Percentiles rank a stretch among this genome's conserved stretches.
These are phyloP conservation scores for Magnolia changhungtana DNA, from an alignment of 164 flowering plant species.

Conservation along the genomic window DNA sequence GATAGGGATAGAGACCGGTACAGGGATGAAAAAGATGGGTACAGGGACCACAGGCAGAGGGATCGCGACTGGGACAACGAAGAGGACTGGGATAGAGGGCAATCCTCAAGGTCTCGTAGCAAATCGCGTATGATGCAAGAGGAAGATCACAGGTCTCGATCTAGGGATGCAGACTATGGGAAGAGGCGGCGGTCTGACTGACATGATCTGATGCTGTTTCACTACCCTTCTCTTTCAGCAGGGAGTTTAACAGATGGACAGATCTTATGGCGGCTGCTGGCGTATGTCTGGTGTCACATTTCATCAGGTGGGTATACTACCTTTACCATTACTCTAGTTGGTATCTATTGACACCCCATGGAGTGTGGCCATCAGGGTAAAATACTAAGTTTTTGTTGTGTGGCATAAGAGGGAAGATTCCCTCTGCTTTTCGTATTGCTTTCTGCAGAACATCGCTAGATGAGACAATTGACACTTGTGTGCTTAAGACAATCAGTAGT, in stretches of 20 bases:
- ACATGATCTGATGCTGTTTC: slow-evolving; percentile 15
- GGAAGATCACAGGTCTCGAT: slow-evolving; percentile 64
- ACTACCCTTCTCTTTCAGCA: slow-evolving; percentile 12
- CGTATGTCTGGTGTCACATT: background rate
- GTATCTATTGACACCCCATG: slow-evolving; percentile 13
- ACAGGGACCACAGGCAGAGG: slow-evolving; percentile 36
- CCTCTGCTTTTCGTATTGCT: slow-evolving; percentile 25
- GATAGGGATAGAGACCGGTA: slow-evolving; percentile 39
- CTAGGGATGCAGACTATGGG: slow-evolving; percentile 81
- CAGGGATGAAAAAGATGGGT: slow-evolving; percentile 25
- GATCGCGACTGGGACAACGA: slow-evolving; percentile 38
- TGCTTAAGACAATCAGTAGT: slow-evolving; percentile 26
- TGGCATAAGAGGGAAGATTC: slow-evolving; percentile 27
- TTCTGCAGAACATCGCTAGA: slow-evolving; percentile 27
- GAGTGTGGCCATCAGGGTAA: slow-evolving; percentile 29
- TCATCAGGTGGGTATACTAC: slow-evolving; percentile 11
- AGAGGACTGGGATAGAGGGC: slow-evolving; percentile 76
- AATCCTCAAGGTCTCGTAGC: slow-evolving; percentile 70
- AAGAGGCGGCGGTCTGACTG: slow-evolving; percentile 83
- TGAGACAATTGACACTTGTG: slow-evolving; percentile 31
- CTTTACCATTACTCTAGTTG: slow-evolving; percentile 13
- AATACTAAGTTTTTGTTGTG: slow-evolving; percentile 47
- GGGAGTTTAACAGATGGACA: background rate
- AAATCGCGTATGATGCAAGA: slow-evolving; percentile 55
- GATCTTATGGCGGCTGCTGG: background rate